Base-by-base conservation (phyloP, 305 asterid genomes). In the Solanum hybrid region DNA sequence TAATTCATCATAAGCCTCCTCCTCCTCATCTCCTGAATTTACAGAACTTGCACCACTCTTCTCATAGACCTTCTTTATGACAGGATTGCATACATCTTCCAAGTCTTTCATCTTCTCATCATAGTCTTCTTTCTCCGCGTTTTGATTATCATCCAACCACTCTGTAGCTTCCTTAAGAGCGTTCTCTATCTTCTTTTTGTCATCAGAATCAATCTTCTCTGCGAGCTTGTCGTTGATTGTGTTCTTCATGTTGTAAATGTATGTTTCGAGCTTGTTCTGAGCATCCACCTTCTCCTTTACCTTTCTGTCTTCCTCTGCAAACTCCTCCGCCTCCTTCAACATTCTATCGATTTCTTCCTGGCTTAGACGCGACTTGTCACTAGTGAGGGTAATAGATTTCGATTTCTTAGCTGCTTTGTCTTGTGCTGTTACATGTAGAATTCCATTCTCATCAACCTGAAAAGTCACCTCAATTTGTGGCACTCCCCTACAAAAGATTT, bases 381-480 rank as follows among this genome's bases (percentile, higher is more conserved):
- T 92, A 8, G 93, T 91, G 77, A 92, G 91, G 46, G 94, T 91
- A 2, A 93, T 92, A 28, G 89, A 85, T 78, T 91, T 74, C 1
- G 92, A 87, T 14, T 92, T 92, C 51, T 89, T 89, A 34, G 92
- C 86, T 9, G 92, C 95, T 73, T 90, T 93, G 29, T 92, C 95
- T 57, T 91, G 93, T 5, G 94, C 94, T 22, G 34, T 92, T 4
- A 91, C 96, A 1, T 91, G 90, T 14, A 94, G 88, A 22, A 92
- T 91, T 9, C 94, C 92, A 31, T 92, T 89, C 4, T 90, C 92
- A 40, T 92, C 95, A 3, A 93, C 89, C 87, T 90, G 90, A 57
- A 94, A 94, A 7, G 94, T 92, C 11, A 92, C 96, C 77, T 93
- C 93, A 80, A 93, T 91, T 88, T 94, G 93, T 12, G 96, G 93